Base-by-base conservation (phyloP, 768 basidiomycete genomes). In the Mycena kentingensis region DNA sequence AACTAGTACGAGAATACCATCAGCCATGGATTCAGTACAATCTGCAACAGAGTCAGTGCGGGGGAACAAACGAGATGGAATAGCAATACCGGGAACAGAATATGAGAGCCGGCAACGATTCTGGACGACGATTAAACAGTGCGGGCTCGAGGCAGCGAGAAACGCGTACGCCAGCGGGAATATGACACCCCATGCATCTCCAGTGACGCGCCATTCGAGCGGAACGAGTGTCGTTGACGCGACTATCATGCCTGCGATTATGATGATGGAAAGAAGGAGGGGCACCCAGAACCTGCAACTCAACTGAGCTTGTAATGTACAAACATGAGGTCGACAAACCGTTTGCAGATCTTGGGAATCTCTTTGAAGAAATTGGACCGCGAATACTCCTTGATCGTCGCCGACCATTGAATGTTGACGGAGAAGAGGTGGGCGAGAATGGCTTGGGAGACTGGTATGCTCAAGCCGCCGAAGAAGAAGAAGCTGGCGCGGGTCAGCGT, bases 321-420 rank as follows among this genome's bases (percentile, higher is more conserved):
- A 27, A 15, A 3, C 39, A 25, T 16, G 45, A 43, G 45, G 36
- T 25, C n/a, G 70, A 76, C 82, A 67, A 78, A 90, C 65, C 90
- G 77, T 62, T 80, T 83, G 21, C 82, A 72, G 63, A 95, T 92
- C 60, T 86, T 85, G 0, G 93, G 93, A 24, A 94, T 85, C 68
- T 95, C 93, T 63, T 88, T 85, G 77, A 91, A 93, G 73, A 95
- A 93, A 67, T 93, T 93, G 3, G 87, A 89, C 26, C 84, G 78
- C 67, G 92, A 80, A 19, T 94, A 89, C 62, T 91, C 90, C 71
- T 95, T 94, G 69, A 79, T 70, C 24, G 79, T 82, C n/a, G 79
- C 79, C 4, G 77, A 75, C 80, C 79, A 82, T 26, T 75, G 72
- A 24, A 82, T 81, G 54, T 81, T 76, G 65, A 78, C 77, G 38